A percentile compares a stretch with the other conserved stretches of the same genome.
phyloP scores from a whole-genome alignment of 805 yeast genomes.

The Metschnikowia shivogae region DNA sequence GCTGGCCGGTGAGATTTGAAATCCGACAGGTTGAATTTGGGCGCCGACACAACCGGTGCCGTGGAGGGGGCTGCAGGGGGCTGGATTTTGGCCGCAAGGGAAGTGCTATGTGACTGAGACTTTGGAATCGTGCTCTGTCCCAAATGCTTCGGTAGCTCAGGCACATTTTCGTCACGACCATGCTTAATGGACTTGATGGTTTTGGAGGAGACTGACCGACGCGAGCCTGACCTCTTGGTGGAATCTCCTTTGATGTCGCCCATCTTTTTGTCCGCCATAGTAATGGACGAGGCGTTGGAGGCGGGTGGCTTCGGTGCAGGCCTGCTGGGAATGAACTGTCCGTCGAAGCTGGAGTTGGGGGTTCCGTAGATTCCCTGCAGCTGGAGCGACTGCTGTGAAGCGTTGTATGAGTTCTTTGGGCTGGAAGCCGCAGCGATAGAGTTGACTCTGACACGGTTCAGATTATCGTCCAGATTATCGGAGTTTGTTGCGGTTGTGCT shows the following conservation, averaged over 20 bases:
- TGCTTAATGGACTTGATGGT: conserved; percentile 26
- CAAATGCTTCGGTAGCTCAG: conserved; percentile 16
- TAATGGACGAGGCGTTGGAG: background rate
- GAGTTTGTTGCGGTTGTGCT: conserved; percentile 26
- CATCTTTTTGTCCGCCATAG: background rate
- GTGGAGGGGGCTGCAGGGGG: conserved; percentile 28
- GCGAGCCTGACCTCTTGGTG: background rate
- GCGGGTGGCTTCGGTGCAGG: conserved; percentile 63
- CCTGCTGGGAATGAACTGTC: conserved; percentile 57
- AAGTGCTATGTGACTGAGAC: conserved; percentile 38
- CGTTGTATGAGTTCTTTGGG: background rate
- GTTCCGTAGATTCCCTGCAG: background rate
- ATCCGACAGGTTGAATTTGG: conserved; percentile 28
- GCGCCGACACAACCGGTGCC: conserved; percentile 32
- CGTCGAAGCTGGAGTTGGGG: conserved; percentile 18
- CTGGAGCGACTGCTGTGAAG: background rate
- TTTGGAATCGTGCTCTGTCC: conserved; percentile 27
- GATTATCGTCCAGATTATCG: conserved; percentile 3
- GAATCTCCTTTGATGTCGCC: background rate
- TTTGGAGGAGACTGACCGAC: conserved; percentile 35
- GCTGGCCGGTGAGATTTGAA: conserved; percentile 37
- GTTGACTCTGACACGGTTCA: background rate
- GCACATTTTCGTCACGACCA: conserved; percentile 13
- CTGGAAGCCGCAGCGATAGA: background rate
- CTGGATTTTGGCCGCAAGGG: conserved; percentile 29